Evolutionary conservation across 148 eudicot species (phyloP).

Genomic region (Suaeda aralocaspica): DNA sequence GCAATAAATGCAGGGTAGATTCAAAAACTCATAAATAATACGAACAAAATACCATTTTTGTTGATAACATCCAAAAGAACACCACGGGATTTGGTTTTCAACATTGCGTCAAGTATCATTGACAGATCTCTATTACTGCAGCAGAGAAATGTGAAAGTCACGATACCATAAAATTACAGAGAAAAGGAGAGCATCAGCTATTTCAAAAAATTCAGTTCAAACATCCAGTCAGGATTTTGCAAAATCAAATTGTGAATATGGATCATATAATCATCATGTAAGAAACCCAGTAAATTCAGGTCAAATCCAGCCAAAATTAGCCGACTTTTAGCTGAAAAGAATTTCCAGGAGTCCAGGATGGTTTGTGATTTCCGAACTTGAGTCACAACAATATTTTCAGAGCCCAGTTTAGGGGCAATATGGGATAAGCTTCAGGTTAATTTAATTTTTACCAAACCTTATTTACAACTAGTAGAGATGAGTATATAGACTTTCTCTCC

Average conservation of each 20-base stretch:
- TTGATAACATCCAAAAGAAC: conserved; percentile 78
- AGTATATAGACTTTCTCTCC: neutral
- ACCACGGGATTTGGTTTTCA: conserved; percentile 78
- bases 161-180: neutral
- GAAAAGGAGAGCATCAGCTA: conserved; percentile 11
- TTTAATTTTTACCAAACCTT: too few species aligned
- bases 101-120: conserved; percentile 88
- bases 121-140: conserved; percentile 95
- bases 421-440: neutral
- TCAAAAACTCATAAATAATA: neutral
- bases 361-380: neutral
- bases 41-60: conserved; percentile 66
- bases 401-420: neutral
- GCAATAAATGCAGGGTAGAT: neutral
- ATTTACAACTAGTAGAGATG: neutral
- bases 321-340: too few species aligned
- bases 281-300: neutral
- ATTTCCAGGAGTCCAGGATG: neutral
- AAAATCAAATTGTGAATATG: neutral
- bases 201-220: neutral
- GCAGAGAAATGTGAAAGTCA: conserved; percentile 8
- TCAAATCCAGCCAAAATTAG: neutral
- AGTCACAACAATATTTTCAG: neutral
- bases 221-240: neutral
- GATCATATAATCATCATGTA: neutral